phyloP scores from a whole-genome alignment of 345 rosid species.

The Salix brachista region DNA sequence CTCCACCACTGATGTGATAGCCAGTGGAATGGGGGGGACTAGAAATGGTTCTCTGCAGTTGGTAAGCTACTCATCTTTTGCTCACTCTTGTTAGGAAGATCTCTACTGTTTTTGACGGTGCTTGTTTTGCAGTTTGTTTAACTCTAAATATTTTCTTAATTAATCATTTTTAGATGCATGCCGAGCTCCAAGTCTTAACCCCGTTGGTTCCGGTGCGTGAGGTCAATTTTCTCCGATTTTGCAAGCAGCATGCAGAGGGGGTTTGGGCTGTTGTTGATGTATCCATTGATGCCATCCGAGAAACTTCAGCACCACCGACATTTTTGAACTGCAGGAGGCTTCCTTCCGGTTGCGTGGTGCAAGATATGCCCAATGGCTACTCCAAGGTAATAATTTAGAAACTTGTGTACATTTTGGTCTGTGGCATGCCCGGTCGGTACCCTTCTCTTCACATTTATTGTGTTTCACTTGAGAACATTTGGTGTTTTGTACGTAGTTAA shows the following conservation, averaged over 20 bases:
- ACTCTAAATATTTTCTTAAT: neutral
- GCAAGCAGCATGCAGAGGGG: conserved; percentile 92
- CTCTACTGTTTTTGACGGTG: neutral
- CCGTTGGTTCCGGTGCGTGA: conserved; percentile 94
- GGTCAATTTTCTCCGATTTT: conserved; percentile 75
- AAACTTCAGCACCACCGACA: conserved; percentile 42
- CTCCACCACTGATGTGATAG: conserved; percentile 70
- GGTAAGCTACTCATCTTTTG: conserved; percentile 33
- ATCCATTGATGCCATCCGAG: conserved; percentile 61
- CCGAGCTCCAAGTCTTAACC: conserved; percentile 82
- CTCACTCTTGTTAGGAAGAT: neutral
- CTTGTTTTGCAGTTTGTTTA: neutral
- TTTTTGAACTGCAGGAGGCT: conserved; percentile 68
- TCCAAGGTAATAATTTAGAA: conserved; percentile 54
- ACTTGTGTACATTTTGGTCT: neutral
- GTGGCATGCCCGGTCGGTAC: neutral
- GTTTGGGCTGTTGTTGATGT: conserved; percentile 98
- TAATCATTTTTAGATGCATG: conserved; percentile 55
- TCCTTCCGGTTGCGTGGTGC: conserved; percentile 95
- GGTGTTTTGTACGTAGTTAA: too few species aligned
- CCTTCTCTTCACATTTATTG: conserved; percentile 16
- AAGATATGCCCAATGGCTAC: conserved; percentile 96
- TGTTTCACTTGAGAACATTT: conserved; percentile 17
- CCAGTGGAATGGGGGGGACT: conserved; percentile 85
- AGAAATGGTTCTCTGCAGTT: conserved; percentile 86